Evolutionary conservation across 2,329 filamentous ascomycete genomes (phyloP).

Genomic region (Myrmaecium sp.): DNA sequence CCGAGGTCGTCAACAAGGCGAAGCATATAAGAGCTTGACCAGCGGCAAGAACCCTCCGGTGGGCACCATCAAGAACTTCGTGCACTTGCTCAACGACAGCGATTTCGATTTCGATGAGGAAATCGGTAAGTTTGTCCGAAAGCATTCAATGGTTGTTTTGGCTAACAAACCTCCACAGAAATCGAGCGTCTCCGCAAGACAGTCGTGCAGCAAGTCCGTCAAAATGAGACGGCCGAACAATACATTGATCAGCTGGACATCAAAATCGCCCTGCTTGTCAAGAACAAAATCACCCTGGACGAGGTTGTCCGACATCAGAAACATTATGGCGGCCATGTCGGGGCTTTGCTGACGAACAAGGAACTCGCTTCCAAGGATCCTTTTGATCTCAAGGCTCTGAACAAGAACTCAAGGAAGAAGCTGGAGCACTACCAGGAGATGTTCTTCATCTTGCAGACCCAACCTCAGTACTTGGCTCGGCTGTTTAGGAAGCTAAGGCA

Average conservation of each 20-base stretch:
- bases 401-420: slow-evolving; percentile 91
- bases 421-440: slow-evolving; percentile 93
- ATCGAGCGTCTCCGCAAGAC: slow-evolving; percentile 90
- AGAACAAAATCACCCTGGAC: slow-evolving; percentile 98
- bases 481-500: slow-evolving; percentile 75
- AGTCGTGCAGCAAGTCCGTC: slow-evolving; percentile 89
- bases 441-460: slow-evolving; percentile 93
- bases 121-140: slow-evolving; percentile 33
- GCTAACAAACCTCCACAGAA: slow-evolving; percentile 35
- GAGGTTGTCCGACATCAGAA: slow-evolving; percentile 95
- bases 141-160: neutral
- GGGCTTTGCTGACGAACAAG: slow-evolving; percentile 72
- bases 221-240: slow-evolving; percentile 93
- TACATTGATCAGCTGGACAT: slow-evolving; percentile 98
- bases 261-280: slow-evolving; percentile 94
- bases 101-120: slow-evolving; percentile 99
- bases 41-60: slow-evolving; percentile 94
- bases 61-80: slow-evolving; percentile 93
- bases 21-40: slow-evolving; percentile 94
- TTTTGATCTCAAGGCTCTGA: slow-evolving; percentile 90
- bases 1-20: slow-evolving; percentile 83
- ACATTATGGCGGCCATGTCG: slow-evolving; percentile 82
- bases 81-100: slow-evolving; percentile 92
- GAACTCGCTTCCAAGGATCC: slow-evolving; percentile 79
- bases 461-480: slow-evolving; percentile 82